Conservation (phyloP, 2,329 filamentous ascomycete genomes). For the Diplodia intermedia region DNA sequence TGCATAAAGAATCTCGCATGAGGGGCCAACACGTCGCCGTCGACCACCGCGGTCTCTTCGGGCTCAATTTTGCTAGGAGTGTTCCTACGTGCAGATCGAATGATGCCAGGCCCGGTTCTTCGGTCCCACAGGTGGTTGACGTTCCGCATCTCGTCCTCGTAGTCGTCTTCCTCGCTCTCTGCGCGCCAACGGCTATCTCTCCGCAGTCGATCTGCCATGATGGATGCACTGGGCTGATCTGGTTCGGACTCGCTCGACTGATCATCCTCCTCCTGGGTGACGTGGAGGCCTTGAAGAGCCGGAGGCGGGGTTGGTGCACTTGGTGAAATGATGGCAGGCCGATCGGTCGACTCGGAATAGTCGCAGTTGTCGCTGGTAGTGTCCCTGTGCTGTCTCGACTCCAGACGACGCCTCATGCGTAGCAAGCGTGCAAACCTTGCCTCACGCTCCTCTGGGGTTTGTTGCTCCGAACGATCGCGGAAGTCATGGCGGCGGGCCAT, state of each 20-base stretch:
- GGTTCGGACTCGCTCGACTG: constrained; percentile 42
- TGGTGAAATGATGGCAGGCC: constrained; percentile 24
- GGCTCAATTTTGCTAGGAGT: constrained; percentile 47
- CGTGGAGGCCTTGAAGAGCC: constrained; percentile 44
- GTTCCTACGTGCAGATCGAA: constrained; percentile 41
- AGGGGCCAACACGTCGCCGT: constrained; percentile 65
- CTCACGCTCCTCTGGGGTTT: constrained; percentile 18
- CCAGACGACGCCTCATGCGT: constrained; percentile 30
- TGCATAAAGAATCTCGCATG: constrained; percentile 86
- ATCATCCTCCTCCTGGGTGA: constrained; percentile 45
- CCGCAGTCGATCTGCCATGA: constrained; percentile 49
- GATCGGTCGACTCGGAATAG: constrained; percentile 15
- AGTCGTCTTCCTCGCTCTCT: constrained; percentile 48
- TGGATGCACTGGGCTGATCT: constrained; percentile 47
- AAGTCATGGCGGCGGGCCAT: constrained; percentile 36
- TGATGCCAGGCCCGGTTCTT: constrained; percentile 32
- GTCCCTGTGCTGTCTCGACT: constrained; percentile 14
- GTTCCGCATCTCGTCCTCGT: constrained; percentile 44
- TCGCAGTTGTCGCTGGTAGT: constrained; percentile 30
- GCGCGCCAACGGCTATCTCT: constrained; percentile 49
- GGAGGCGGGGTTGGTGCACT: constrained; percentile 24
- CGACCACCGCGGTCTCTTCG: constrained; percentile 38
- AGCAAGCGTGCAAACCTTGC: constrained; percentile 30
- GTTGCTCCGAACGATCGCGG: constrained; percentile 27
- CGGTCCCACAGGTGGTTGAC: constrained; percentile 49